These are phyloP conservation scores for Neopestalotiopsis sp. DNA, from an alignment of 2,329 filamentous ascomycete species.

Conservation along the genomic window DNA sequence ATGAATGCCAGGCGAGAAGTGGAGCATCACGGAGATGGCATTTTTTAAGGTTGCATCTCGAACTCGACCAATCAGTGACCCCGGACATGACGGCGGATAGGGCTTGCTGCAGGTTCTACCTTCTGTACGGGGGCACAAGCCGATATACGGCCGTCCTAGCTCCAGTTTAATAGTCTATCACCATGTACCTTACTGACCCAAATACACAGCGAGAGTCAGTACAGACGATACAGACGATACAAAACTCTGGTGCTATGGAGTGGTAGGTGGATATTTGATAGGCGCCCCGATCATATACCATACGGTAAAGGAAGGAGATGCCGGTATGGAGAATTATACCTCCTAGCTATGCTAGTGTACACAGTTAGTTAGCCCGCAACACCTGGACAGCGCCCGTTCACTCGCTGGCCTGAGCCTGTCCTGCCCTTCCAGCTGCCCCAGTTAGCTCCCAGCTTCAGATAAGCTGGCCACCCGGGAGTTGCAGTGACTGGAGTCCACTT, in stretches of 20 bases:
- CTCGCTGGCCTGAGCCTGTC: too few species aligned
- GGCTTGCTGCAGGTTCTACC: conserved; percentile 8
- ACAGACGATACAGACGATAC: too few species aligned
- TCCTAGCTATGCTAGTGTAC: too few species aligned
- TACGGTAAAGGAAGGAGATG: conserved; percentile 13
- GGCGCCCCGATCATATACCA: conserved; percentile 1
- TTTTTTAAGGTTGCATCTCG: conserved; percentile 11
- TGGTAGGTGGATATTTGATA: neutral
- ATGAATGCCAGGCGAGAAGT: neutral
- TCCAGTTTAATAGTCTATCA: conserved; percentile 10
- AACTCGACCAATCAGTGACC: neutral
- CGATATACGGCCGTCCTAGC: conserved; percentile 11
- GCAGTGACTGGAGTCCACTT: neutral
- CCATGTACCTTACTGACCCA: neutral
- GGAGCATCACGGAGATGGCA: conserved; percentile 13
- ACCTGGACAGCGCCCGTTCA: too few species aligned
- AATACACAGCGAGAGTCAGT: neutral
- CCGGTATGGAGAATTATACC: conserved; percentile 2
- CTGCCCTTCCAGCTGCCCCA: too few species aligned
- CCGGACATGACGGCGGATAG: conserved; percentile 3
- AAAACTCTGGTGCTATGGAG: neutral
- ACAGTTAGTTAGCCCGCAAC: too few species aligned
- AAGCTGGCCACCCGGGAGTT: too few species aligned
- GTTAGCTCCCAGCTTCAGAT: too few species aligned
- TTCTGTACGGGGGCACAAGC: conserved; percentile 14